These are phyloP conservation scores for Circinella umbellata DNA, from an alignment of 371 early-diverging fungal genomes.

Conservation along the genomic window DNA sequence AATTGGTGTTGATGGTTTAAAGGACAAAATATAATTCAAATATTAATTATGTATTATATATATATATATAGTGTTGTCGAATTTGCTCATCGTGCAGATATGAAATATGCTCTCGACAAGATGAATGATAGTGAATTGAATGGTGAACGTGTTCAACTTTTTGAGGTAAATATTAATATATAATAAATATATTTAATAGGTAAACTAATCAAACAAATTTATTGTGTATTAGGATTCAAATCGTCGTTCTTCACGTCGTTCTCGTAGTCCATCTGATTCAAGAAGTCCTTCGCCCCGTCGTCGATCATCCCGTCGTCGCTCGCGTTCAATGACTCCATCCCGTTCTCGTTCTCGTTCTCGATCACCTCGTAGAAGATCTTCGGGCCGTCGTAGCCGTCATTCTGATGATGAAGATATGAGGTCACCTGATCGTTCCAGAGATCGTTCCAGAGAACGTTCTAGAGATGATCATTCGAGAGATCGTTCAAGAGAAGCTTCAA, in stretches of 20 bases:
- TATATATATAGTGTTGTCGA: constrained; percentile 78
- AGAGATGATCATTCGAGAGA: background rate
- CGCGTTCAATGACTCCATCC: constrained; percentile 7
- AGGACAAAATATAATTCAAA: background rate
- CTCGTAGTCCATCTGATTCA: constrained; percentile 40
- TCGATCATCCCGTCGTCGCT: constrained; percentile 37
- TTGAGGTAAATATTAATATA: constrained; percentile 62
- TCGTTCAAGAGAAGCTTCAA: background rate
- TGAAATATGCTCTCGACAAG: constrained; percentile 85
- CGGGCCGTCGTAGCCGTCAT: constrained; percentile 38
- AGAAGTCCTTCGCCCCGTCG: constrained; percentile 48
- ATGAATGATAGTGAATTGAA: constrained; percentile 88
- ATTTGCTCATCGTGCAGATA: constrained; percentile 79
- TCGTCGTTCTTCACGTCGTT: constrained; percentile 41
- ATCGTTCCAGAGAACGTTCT: background rate
- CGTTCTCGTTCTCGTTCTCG: constrained; percentile 41
- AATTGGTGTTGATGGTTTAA: too few relatives aligned
- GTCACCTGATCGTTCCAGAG: constrained; percentile 1
- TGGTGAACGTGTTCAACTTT: constrained; percentile 78
- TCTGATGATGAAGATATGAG: constrained; percentile 20
- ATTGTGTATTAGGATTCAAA: constrained; percentile 36
- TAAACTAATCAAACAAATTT: background rate
- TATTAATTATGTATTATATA: constrained; percentile 3
- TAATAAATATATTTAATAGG: background rate
- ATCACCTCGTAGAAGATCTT: constrained; percentile 36